Evolutionary conservation across 208 protist genomes (phyloP), one percentile per base, ranked within the genome.

Genomic region (Leishmania tropica): DNA sequence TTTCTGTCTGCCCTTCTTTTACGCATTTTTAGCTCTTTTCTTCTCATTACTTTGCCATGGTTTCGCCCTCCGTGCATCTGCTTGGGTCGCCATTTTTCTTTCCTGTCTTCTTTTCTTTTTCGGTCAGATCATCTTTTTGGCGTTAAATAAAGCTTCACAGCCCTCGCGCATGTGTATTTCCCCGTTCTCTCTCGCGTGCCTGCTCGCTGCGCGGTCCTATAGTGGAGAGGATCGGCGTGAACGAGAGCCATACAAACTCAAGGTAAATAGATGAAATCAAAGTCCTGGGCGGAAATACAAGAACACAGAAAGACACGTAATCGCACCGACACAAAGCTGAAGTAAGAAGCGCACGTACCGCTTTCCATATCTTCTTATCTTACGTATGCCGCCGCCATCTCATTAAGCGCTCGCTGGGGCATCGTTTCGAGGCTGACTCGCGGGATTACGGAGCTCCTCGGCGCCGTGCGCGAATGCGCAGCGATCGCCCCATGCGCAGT

Each of bases 401-500:
- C 53, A 78, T 65, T 65, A 65, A 47, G 75, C 48, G 75, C 75
- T 65, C 21, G 75, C 21, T 28, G 75, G 75, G 45, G 85, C 71
- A 68, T 81, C 80, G 47, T 77, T 75, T 56, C 83, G 85, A 28
- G 70, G 58, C 48, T 83, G 75, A 17, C 42, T 75, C 31, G 85
- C 62, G 37, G 85, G 78, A 17, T 74, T 81, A 42, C 86, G 81
- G 5, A 96, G 82, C 84, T 96, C 92, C 45, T 81, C 87, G n/a
- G 87, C 72, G 28, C 93, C 93, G 87, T 96, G 93, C 40, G 93
- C 93, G 79, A 96, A 96, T 31, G 93, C 93, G 79, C 93, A 96
- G 60, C 90, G 88, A 79, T 96, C 93, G 35, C 93, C 93, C 90
- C 90, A 96, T n/a, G 83, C 90, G 86, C 93, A 96, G 71, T 81